phyloP scores from a whole-genome alignment of 495 filamentous ascomycete species.

The Xylaria venustula region DNA sequence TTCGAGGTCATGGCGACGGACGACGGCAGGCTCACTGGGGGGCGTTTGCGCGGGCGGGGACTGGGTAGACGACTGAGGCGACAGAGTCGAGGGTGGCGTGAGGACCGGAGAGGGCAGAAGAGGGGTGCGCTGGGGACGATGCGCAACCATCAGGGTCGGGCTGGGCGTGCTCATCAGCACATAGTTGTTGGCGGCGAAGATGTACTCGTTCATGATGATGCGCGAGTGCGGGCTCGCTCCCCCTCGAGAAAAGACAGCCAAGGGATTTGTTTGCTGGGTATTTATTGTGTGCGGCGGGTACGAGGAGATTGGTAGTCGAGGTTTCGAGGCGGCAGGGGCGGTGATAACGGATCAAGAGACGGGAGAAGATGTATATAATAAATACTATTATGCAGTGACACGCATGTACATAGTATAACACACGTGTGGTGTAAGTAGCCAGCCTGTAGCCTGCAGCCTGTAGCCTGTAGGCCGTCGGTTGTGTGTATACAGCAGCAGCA shows the following conservation, averaged over 20 bases:
- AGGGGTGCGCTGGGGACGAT: slow-evolving; percentile 10
- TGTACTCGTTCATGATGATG: slow-evolving; percentile 12
- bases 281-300: background rate
- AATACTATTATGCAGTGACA: background rate
- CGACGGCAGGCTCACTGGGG: slow-evolving; percentile 13
- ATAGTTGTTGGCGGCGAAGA: slow-evolving; percentile 11
- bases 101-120: slow-evolving; percentile 6
- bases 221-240: background rate
- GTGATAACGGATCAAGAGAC: background rate
- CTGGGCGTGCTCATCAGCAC: slow-evolving; percentile 8
- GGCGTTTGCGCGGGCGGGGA: slow-evolving; percentile 20
- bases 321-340: background rate
- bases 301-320: background rate
- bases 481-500: no score
- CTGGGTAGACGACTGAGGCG: slow-evolving; percentile 12
- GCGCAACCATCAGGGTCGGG: slow-evolving; percentile 7
- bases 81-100: slow-evolving; percentile 12
- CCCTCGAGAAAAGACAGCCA: background rate
- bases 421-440: background rate
- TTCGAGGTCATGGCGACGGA: slow-evolving; percentile 19
- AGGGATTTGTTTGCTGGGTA: background rate
- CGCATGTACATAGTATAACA: background rate
- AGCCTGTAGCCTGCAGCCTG: no score
- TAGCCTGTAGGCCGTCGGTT: no score
- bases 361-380: no score